Base-by-base conservation (phyloP, 139 green algal genomes). In the Chlorella sp. region DNA sequence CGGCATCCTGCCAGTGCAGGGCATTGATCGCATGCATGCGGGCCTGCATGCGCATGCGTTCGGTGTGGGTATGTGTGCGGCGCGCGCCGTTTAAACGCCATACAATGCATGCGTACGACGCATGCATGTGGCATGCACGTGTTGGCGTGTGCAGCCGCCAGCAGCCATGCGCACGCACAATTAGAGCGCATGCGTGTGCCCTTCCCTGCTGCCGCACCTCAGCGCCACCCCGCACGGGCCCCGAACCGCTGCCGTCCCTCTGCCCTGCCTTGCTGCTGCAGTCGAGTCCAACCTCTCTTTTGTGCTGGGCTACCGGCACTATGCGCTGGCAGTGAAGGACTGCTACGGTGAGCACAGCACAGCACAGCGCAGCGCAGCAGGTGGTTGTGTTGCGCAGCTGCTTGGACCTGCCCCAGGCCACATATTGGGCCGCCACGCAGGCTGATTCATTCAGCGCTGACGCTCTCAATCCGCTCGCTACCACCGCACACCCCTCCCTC, bases 251-350 rank as follows among this genome's bases (percentile, higher is more conserved):
- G 28, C 79, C 42, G 21, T 9, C 48, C 7, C 48, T 57, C 81
- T 32, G 16, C 48, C 40, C 11, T 30, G 9, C 48, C 32, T 64
- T 1, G 18, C 77, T 83, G 77, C 57, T 71, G 48, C 82, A 69
- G 84, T 89, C 32, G 85, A 89, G 64, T 86, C 90, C 57, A 93
- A 93, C 84, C 61, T 93, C 18, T 75, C 91, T 0, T 93, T 92
- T 81, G 91, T 93, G 24, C 85, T 86, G 32, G 83, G 66, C 53
- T 90, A 92, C 88, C 88, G 91, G 40, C 91, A 93, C 77, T 95
- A 95, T 81, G 81, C 86, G 4, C 76, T 95, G 91, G 40, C 90
- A 21, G 91, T 93, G 18, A 80, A 37, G 26, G 92, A 95, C 66
- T 42, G 57, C 1, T 22, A 60, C 19, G 93, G 86, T 89, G 57